Percentiles rank a stretch among this genome's conserved stretches.
phyloP scores from a whole-genome alignment of 208 protist genomes.

The Vickermania spadyakhi region DNA sequence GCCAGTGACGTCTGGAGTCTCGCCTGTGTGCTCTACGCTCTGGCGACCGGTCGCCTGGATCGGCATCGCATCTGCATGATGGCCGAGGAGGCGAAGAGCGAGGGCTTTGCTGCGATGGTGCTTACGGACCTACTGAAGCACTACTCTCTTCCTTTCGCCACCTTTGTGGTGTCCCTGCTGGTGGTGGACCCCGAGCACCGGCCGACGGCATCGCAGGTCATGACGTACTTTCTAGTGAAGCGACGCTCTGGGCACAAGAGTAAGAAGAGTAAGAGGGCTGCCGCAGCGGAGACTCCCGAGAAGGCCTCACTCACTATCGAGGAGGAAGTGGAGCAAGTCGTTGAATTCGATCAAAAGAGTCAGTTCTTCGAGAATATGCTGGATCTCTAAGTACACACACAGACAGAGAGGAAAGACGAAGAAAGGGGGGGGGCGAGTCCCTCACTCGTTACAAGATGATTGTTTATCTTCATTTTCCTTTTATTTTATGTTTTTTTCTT shows the following conservation, averaged over 20 bases:
- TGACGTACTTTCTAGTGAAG: constrained; percentile 44
- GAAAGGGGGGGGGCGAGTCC: neutral
- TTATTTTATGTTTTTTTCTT: constrained; percentile 3
- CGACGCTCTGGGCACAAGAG: neutral
- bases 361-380: constrained; percentile 73
- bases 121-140: constrained; percentile 48
- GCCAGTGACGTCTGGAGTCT: constrained; percentile 80
- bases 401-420: neutral
- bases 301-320: constrained; percentile 3
- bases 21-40: constrained; percentile 79
- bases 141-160: constrained; percentile 66
- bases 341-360: constrained; percentile 39
- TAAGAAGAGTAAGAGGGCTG: neutral
- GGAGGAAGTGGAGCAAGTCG: constrained; percentile 15
- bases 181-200: constrained; percentile 52
- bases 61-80: constrained; percentile 53
- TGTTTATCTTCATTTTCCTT: too few relatives aligned
- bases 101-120: constrained; percentile 58
- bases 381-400: constrained; percentile 32
- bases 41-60: constrained; percentile 58
- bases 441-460: neutral
- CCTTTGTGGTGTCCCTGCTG: constrained; percentile 70
- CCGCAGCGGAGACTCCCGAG: neutral
- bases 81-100: constrained; percentile 49
- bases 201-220: constrained; percentile 45